Conservation (phyloP, 2,329 filamentous ascomycete species). For the Sordariomycetes sp. region DNA sequence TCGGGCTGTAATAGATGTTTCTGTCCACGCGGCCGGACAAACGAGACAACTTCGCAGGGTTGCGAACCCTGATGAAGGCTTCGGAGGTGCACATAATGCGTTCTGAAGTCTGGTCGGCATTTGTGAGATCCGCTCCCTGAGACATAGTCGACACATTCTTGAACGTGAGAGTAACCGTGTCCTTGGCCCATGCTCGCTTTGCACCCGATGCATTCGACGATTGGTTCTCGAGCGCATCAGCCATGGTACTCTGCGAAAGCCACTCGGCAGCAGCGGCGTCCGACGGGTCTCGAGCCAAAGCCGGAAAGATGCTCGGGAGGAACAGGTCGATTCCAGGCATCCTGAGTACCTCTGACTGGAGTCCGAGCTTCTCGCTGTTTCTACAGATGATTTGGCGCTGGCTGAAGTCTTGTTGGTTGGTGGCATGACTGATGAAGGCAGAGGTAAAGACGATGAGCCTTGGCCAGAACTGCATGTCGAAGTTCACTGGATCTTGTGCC, state of each 20-base stretch:
- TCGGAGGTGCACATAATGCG: slow-evolving; percentile 34
- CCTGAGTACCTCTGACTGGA: too few species aligned
- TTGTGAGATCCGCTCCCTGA: slow-evolving; percentile 13
- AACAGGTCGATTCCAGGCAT: slow-evolving; percentile 39
- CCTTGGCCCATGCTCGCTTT: slow-evolving; percentile 44
- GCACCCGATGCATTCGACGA: slow-evolving; percentile 9
- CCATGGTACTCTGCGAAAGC: background rate
- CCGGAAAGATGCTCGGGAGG: slow-evolving; percentile 35
- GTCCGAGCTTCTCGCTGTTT: too few species aligned
- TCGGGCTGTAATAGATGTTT: slow-evolving; percentile 52
- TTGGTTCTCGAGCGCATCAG: background rate
- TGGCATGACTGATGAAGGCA: too few species aligned
- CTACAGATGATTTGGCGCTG: slow-evolving; percentile 38
- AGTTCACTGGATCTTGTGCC: background rate
- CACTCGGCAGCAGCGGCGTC: background rate
- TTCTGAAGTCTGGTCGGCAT: background rate
- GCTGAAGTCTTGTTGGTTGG: slow-evolving; percentile 46
- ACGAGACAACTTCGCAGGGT: slow-evolving; percentile 44
- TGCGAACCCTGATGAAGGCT: slow-evolving; percentile 44
- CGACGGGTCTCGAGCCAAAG: slow-evolving; percentile 14
- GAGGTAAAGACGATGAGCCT: background rate
- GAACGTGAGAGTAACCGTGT: slow-evolving; percentile 51
- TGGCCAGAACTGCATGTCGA: background rate
- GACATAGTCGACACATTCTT: too few species aligned
- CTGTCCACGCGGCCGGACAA: slow-evolving; percentile 46